Conservation (phyloP, 1,284 basidiomycete species). For the Cutaneotrichosporon sp. region DNA sequence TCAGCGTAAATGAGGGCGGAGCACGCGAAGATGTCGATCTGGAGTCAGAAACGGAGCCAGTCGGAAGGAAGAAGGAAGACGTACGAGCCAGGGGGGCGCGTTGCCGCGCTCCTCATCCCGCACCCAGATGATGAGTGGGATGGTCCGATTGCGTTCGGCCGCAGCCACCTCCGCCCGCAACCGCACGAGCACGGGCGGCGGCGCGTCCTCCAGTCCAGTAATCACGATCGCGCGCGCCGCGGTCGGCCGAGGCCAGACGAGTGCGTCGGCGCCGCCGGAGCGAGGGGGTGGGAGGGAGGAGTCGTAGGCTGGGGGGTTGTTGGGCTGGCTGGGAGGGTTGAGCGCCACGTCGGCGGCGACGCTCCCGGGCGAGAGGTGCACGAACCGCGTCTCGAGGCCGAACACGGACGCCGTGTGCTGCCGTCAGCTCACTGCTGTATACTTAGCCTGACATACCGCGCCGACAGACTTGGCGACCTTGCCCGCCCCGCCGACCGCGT, state of each 20-base stretch:
- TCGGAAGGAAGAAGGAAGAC: conserved; percentile 12
- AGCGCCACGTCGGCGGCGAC: conserved; percentile 6
- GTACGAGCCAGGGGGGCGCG: conserved; percentile 37
- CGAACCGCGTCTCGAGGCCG: conserved; percentile 25
- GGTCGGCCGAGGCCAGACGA: too few species aligned
- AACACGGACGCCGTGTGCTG: conserved; percentile 36
- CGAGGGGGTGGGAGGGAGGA: neutral
- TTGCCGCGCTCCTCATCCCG: conserved; percentile 30
- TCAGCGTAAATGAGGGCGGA: conserved; percentile 14
- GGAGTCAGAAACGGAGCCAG: neutral
- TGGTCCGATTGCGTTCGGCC: conserved; percentile 10
- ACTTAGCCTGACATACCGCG: conserved; percentile 8
- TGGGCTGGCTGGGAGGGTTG: too few species aligned
- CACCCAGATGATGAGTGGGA: conserved; percentile 44
- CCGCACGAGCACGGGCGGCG: conserved; percentile 34
- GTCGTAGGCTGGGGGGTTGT: neutral
- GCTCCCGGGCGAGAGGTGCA: conserved; percentile 19
- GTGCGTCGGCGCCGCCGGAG: too few species aligned
- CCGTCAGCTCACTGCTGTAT: neutral
- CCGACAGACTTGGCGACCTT: neutral
- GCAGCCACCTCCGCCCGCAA: conserved; percentile 17
- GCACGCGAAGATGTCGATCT: conserved; percentile 44
- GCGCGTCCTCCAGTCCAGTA: conserved; percentile 37
- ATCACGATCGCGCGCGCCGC: conserved; percentile 35
- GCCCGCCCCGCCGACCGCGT: conserved; percentile 20